Base-by-base conservation (phyloP, 805 yeast species). In the Metschnikowia continentalis region DNA sequence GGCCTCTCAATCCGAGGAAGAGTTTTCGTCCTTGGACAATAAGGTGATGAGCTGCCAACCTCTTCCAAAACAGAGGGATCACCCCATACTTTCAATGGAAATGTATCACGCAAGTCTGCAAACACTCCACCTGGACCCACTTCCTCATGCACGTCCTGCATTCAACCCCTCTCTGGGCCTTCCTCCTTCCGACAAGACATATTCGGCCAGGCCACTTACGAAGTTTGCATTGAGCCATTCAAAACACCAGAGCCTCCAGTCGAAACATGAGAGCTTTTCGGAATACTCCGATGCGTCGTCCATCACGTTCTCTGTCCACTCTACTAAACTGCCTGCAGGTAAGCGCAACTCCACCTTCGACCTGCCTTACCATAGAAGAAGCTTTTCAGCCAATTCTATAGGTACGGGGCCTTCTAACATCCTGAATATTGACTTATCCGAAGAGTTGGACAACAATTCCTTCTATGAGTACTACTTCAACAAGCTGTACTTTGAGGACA, bases 401-500 rank as follows among this genome's bases (percentile, higher is more conserved):
- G 14, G 35, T 2, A 44, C 47, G 5, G 47, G 40, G 5, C 47
- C 47, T 15, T 44, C 47, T 6, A 15, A 36, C 14, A 35, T 46
- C 17, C 43, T 46, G 42, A 41, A 49, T 2, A 19, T 49, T 19
- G 42, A 49, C 26, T 42, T 49, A 13, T n/a, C 15, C 6, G 42
- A 40, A 11, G 52, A 49, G n/a, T 13, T 36, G 30, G 48, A 48
- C 20, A 43, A 23, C 43, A 23, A 33, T 14, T 42, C 50, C 17
- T 49, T 48, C 5, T 46, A 39, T 38, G 37, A 47, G 15, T 39
- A 32, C 32, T 47, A 47, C 46, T 32, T 41, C 35, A 39, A 41
- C 42, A 26, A 40, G 46, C 32, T 32, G 38, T 39, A 47, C 15
- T 39, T 41, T 7, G 37, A 26, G 8, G 46, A 40, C 26, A 13